Evolutionary conservation across 306 rosid genomes (phyloP), one percentile per base, ranked within the genome.

Genomic region (Leucaena leucocephala): DNA sequence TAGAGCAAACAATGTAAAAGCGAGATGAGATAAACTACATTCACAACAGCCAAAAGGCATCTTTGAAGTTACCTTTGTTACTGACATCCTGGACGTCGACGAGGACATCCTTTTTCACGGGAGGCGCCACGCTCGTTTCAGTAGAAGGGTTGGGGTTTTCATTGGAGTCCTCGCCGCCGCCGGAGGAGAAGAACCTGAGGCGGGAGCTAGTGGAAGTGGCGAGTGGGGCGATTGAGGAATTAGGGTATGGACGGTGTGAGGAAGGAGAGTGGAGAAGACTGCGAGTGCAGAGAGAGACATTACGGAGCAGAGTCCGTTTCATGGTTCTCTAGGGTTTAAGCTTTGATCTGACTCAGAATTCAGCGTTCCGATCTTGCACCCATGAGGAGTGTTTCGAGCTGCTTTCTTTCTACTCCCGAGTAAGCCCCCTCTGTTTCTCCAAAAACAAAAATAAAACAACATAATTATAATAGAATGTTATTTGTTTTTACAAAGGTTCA

Each of bases 151-250:
- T 70, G 9, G 82, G 64, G 73, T 21, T 78, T 54, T 75, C 77
- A 13, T 45, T 8, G 72, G 81, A 78, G n/a, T 76, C 36, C 45
- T 10, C 84, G 39, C 71, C 71, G 49, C 50, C 83, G 35, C 68
- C 81, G 44, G 90, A 87, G 27, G 88, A 89, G 92, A 70, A 91
- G 78, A 91, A 77, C 40, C 91, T 48, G 69, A 79, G 82, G 59
- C 77, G 76, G 68, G 66, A 49, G 67, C 17, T 89, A 39, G 84
- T 72, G 36, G 84, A 79, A 22, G 77, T 49, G 68, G 88, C 78
- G 65, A 85, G 78, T 58, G 77, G 74, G 22, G 76, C 33, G 59
- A 64, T 58, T 61, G 86, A 54, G 40, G 82, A 1, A 46, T 9
- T 3, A 7, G 85, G 43, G 63, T 27, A 52, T 57, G 59, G 43